A percentile compares a stretch with the other conserved stretches of the same genome.
Evolutionary conservation across 148 eudicot genomes (phyloP).

Genomic region (Cornus kousa): DNA sequence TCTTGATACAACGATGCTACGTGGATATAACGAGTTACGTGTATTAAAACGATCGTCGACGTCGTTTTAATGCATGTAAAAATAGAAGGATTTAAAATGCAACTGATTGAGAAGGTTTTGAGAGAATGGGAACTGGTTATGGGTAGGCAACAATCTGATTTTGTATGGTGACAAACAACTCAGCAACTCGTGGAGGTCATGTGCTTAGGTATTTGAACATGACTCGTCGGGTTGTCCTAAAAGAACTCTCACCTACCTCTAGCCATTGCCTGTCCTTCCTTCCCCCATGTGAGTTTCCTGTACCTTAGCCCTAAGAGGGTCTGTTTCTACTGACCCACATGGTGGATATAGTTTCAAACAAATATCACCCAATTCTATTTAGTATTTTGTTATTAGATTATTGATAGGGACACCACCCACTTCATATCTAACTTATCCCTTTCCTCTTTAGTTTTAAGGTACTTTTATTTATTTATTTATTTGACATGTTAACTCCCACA

Average conservation of each 20-base stretch:
- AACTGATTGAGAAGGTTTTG: neutral
- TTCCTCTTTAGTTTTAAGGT: neutral
- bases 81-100: too few relatives aligned
- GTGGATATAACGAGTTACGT: too few relatives aligned
- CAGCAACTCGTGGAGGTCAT: slow-evolving; percentile 47
- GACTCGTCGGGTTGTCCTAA: slow-evolving; percentile 33
- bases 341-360: slow-evolving; percentile 26
- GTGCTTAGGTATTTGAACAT: slow-evolving; percentile 47
- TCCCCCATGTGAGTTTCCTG: slow-evolving; percentile 30
- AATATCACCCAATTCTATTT: neutral
- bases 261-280: slow-evolving; percentile 12
- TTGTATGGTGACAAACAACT: slow-evolving; percentile 34
- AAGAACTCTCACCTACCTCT: slow-evolving; percentile 26
- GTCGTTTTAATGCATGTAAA: too few relatives aligned
- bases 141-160: neutral
- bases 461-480: too few relatives aligned
- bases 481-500: too few relatives aligned
- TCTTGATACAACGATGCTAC: too few relatives aligned
- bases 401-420: neutral
- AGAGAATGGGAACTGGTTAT: neutral
- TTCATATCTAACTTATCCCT: neutral
- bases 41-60: too few relatives aligned
- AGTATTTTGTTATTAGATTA: too few relatives aligned
- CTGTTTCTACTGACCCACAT: slow-evolving; percentile 31
- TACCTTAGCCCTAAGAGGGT: slow-evolving; percentile 23